Evolutionary conservation across 1,284 basidiomycete species (phyloP), one percentile per base, ranked within the genome.

Genomic region (Rhodotorula sp.): DNA sequence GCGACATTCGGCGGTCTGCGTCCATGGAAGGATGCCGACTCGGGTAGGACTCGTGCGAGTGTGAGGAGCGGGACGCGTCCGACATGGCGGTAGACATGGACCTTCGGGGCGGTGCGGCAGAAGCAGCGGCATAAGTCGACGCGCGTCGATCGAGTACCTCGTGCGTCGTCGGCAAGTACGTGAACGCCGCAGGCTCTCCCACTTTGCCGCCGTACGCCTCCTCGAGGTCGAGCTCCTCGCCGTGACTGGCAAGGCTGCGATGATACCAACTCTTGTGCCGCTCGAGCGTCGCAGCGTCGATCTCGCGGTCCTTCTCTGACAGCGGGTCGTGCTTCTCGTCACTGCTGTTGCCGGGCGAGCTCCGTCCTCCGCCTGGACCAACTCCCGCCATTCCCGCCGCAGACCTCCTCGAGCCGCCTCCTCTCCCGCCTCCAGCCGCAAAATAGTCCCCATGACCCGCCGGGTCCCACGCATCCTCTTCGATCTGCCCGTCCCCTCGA

Each of bases 391-490:
- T 54, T 20, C 27, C 59, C 9, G 47, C 46, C 24, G 39, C 39
- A 44, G 39, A 44, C 39, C 39, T 44, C 39, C 39, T 44, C 39
- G 39, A 44, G 13, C 20, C 59, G n/a, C n/a, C 54, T 29, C n/a
- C 54, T 29, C 55, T 49, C 27, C 54, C 54, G 30, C 52, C 66
- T 24, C 32, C 58, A 11, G 32, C 24, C 5, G 17, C 20, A 17
- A 59, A 56, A 47, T 59, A 51, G 4, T 58, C 57, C 10, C 63
- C 56, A 19, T 70, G 68, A 1, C 62, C 36, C 1, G 22, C 17
- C 17, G 71, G 71, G 27, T 61, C 55, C 71, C 71, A 73, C 22
- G 59, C 56, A 24, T 70, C 65, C 4, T 73, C 68, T 36, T 64
- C 62, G n/a, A 73, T 62, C 63, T 70, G 68, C 32, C 63, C 66